A percentile compares a stretch with the other conserved stretches of the same genome.
Conservation (phyloP, 768 basidiomycete genomes). For the Boletus barrowsii region DNA sequence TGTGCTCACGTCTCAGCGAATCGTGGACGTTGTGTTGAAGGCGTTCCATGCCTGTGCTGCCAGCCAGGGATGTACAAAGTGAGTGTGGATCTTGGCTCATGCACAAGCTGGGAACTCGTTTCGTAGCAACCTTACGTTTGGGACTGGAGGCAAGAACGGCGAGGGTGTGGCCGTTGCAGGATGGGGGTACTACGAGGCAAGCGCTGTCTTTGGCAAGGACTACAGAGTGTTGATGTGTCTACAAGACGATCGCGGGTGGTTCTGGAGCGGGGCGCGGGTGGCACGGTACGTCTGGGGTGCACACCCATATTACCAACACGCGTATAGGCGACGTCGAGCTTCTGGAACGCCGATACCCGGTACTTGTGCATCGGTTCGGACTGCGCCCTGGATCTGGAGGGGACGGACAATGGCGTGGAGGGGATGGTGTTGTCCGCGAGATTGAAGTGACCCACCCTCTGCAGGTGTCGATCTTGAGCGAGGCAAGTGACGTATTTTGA, state of each 20-base stretch:
- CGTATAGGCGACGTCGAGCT: constrained; percentile 93
- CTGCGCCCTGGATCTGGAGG: constrained; percentile 70
- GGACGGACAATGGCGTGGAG: constrained; percentile 68
- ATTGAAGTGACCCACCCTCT: constrained; percentile 78
- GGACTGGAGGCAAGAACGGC: constrained; percentile 81
- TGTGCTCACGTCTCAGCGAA: constrained; percentile 87
- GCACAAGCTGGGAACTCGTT: neutral
- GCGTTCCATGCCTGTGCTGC: constrained; percentile 91
- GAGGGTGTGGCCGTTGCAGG: constrained; percentile 73
- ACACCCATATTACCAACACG: constrained; percentile 92
- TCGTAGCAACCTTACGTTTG: constrained; percentile 81
- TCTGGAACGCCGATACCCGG: constrained; percentile 89
- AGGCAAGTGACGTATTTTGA: constrained; percentile 44
- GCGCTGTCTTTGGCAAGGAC: neutral
- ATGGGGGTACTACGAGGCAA: constrained; percentile 88
- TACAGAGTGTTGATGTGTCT: too few relatives aligned
- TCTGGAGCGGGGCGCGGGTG: constrained; percentile 86
- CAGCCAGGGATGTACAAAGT: constrained; percentile 94
- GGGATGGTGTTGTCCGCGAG: constrained; percentile 81
- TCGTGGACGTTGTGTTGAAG: constrained; percentile 90
- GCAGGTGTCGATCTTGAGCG: constrained; percentile 86
- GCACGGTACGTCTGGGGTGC: constrained; percentile 92
- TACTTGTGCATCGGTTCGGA: constrained; percentile 83
- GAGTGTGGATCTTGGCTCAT: constrained; percentile 20
- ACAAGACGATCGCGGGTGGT: constrained; percentile 84